Evolutionary conservation across 164 flowering plant species (phyloP).

Genomic region (Magnolia kwangsiensis): DNA sequence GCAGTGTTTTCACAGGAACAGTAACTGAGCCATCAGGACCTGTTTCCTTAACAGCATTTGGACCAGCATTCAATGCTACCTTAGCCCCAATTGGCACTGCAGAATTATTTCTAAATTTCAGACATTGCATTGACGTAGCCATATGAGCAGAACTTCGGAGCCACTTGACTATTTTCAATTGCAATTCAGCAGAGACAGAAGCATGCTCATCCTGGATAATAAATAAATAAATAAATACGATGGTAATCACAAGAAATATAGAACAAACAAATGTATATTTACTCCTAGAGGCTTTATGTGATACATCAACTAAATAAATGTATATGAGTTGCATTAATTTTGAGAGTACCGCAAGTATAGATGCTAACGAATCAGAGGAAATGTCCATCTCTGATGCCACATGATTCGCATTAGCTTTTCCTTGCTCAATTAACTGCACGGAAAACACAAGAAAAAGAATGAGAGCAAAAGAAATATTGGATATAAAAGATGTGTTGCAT

Average conservation of each 20-base stretch:
- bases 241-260: not conserved
- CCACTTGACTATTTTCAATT: constrained; percentile 60
- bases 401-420: constrained; percentile 58
- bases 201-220: constrained; percentile 45
- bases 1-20: constrained; percentile 52
- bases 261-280: not conserved
- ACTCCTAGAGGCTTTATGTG: not conserved
- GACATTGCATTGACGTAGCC: constrained; percentile 31
- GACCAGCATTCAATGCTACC: constrained; percentile 25
- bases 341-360: constrained; percentile 53
- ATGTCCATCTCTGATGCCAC: constrained; percentile 73
- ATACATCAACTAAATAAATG: not conserved
- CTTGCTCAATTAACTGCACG: constrained; percentile 65
- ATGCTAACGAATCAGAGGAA: constrained; percentile 47
- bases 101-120: constrained; percentile 33
- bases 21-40: constrained; percentile 34
- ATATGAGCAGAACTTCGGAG: constrained; percentile 54
- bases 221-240: too few species aligned
- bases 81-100: constrained; percentile 23
- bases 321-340: not conserved
- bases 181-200: constrained; percentile 41
- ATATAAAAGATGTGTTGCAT: not conserved
- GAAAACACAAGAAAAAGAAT: constrained; percentile 5
- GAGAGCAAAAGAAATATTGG: not conserved
- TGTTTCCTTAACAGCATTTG: constrained; percentile 26